phyloP scores from a whole-genome alignment of 2,329 filamentous ascomycete species.

The Ceratocystiopsis sp. region DNA sequence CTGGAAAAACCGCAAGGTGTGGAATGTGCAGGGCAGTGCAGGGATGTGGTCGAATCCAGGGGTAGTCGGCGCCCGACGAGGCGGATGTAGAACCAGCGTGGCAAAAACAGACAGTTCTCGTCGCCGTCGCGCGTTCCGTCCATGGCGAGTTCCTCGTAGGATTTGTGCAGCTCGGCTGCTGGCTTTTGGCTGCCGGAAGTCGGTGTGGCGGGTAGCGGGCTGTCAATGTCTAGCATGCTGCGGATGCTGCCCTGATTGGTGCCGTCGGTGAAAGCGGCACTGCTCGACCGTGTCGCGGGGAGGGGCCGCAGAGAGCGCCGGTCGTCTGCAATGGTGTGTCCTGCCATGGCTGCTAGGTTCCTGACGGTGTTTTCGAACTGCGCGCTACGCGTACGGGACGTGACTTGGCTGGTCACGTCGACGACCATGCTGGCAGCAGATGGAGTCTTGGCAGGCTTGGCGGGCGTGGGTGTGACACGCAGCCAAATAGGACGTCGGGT shows the following conservation, averaged over 20 bases:
- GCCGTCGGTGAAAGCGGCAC: constrained; percentile 17
- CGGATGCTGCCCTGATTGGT: constrained; percentile 4
- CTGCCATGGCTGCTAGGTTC: constrained; percentile 5
- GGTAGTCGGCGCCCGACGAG: too few species aligned
- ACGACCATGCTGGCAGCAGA: constrained; percentile 16
- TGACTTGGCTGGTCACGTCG: constrained; percentile 26
- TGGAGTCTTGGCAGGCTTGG: too few species aligned
- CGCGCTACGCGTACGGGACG: constrained; percentile 29
- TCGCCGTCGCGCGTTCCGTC: constrained; percentile 7
- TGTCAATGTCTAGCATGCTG: constrained; percentile 35
- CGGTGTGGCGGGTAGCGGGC: constrained; percentile 21
- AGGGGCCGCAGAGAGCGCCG: constrained; percentile 11
- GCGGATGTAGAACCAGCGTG: too few species aligned
- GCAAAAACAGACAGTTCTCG: background rate
- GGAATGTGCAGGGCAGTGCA: background rate
- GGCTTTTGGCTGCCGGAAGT: constrained; percentile 15
- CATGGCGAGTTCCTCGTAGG: constrained; percentile 29
- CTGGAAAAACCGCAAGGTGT: background rate
- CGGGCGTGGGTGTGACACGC: too few species aligned
- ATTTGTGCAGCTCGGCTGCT: constrained; percentile 24
- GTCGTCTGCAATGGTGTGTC: constrained; percentile 7
- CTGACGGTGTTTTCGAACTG: constrained; percentile 24
- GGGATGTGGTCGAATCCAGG: too few species aligned
- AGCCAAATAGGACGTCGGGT: too few species aligned
- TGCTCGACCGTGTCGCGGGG: constrained; percentile 18